Conservation (phyloP, 2,329 filamentous ascomycete genomes). For the Phialophora chinensis region DNA sequence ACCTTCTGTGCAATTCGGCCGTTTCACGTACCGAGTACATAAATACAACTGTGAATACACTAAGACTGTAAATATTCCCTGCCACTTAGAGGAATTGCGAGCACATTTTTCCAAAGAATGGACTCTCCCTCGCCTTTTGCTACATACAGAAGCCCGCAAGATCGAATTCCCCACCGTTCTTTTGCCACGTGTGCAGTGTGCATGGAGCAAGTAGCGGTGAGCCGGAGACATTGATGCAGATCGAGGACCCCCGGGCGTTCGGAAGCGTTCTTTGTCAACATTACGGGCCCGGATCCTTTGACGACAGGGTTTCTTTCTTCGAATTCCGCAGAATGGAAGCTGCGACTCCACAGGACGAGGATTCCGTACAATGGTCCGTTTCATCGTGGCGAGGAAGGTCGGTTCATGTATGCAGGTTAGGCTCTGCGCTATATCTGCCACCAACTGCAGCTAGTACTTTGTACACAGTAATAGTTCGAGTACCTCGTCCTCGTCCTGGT, state of each 20-base stretch:
- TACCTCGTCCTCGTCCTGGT: no score
- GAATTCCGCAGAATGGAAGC: background rate
- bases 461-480: background rate
- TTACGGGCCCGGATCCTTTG: background rate
- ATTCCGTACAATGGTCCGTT: background rate
- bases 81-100: background rate
- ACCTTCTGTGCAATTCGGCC: background rate
- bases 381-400: background rate
- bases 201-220: background rate
- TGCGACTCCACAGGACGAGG: background rate
- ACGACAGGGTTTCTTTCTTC: background rate
- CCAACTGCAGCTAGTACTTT: background rate
- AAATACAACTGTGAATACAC: background rate
- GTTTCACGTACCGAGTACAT: background rate
- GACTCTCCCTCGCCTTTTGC: background rate
- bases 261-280: background rate
- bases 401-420: background rate
- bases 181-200: background rate
- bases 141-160: background rate
- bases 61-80: background rate
- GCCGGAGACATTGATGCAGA: background rate
- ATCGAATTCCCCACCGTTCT: background rate
- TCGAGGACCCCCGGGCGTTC: background rate
- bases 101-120: background rate
- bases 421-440: background rate